Evolutionary conservation across 805 yeast genomes (phyloP).

Genomic region (Metschnikowia amazonensis): DNA sequence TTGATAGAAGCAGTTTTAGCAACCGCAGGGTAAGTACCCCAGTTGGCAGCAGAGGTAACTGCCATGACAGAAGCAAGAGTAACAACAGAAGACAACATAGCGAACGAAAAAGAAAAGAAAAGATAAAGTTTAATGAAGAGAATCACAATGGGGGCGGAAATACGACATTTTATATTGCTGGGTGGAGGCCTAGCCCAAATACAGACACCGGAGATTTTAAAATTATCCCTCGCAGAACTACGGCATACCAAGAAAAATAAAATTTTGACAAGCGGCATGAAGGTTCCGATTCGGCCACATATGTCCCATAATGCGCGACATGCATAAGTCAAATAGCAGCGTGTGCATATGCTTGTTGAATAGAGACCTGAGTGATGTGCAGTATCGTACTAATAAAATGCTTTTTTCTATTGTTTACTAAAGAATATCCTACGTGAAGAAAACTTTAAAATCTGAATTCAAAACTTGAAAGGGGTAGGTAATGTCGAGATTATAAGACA

Average conservation of each 20-base stretch:
- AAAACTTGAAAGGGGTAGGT: too few relatives aligned
- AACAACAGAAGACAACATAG: slow-evolving; percentile 15
- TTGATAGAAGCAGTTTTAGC: slow-evolving; percentile 39
- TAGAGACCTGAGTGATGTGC: background rate
- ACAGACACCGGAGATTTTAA: background rate
- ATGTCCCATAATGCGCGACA: slow-evolving; percentile 3
- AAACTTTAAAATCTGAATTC: too few relatives aligned
- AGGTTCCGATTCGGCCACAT: slow-evolving; percentile 3
- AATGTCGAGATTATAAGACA: too few relatives aligned
- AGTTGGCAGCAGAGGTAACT: slow-evolving; percentile 18
- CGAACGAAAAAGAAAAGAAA: slow-evolving; percentile 1
- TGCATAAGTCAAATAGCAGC: background rate
- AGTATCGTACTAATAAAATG: background rate
- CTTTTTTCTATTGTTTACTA: too few relatives aligned
- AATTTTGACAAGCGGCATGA: background rate
- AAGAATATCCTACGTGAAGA: too few relatives aligned
- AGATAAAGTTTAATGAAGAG: background rate
- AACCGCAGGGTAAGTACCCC: slow-evolving; percentile 32
- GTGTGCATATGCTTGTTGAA: background rate
- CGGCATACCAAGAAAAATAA: background rate
- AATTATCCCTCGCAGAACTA: background rate
- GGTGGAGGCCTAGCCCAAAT: too few relatives aligned
- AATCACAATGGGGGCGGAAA: background rate
- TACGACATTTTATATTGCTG: background rate
- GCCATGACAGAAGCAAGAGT: slow-evolving; percentile 19